These are phyloP conservation scores for Paramarasmius palmivorus DNA, from an alignment of 1,284 basidiomycete genomes.

Conservation along the genomic window DNA sequence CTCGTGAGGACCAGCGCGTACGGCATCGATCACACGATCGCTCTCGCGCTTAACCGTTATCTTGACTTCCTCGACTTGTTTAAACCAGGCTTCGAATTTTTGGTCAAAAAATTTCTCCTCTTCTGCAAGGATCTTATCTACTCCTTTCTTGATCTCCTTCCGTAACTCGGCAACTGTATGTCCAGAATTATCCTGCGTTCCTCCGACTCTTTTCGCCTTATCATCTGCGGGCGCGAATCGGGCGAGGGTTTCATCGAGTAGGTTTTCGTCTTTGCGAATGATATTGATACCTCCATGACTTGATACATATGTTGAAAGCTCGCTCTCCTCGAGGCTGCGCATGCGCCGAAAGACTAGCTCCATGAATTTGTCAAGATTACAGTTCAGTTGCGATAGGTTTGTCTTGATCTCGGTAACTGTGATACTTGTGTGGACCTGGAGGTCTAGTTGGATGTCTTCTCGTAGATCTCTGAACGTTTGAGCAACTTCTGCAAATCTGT, in stretches of 20 bases:
- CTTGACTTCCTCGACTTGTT: slow-evolving; percentile 5
- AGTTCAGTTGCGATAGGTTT: background rate
- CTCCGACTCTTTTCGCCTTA: background rate
- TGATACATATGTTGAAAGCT: background rate
- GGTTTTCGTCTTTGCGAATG: slow-evolving; percentile 2
- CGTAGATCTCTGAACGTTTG: background rate
- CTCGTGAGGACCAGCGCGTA: slow-evolving; percentile 9
- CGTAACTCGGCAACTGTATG: slow-evolving; percentile 1
- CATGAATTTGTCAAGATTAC: slow-evolving; percentile 1
- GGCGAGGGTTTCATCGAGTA: slow-evolving; percentile 3
- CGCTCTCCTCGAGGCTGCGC: slow-evolving; percentile 8
- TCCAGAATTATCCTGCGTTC: too few species aligned
- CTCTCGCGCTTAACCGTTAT: slow-evolving; percentile 1
- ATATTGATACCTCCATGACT: slow-evolving; percentile 6
- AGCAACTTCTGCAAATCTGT: slow-evolving; percentile 2
- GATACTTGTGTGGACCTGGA: slow-evolving; percentile 1
- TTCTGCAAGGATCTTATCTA: slow-evolving; percentile 5
- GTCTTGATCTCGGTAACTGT: background rate
- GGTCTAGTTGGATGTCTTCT: slow-evolving; percentile 6
- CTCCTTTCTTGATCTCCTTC: slow-evolving; percentile 3
- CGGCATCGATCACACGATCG: slow-evolving; percentile 8
- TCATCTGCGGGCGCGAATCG: background rate
- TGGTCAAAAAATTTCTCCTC: slow-evolving; percentile 3
- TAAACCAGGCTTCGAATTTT: slow-evolving; percentile 1
- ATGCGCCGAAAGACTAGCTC: background rate